Conservation (phyloP, 106 monocot genomes). For the Dactylorhiza incarnata region DNA sequence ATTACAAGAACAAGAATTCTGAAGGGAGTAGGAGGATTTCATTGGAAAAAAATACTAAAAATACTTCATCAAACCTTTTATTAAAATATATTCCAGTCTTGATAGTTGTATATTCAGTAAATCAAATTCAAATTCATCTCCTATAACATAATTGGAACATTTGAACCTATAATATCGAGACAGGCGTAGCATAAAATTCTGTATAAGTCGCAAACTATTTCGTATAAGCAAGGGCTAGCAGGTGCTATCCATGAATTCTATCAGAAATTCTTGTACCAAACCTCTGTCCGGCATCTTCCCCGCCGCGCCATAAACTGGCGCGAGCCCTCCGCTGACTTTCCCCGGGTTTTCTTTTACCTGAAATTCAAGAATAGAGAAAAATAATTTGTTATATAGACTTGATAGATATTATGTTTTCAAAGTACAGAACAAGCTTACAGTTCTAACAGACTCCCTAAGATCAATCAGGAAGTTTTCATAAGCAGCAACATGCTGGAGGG, state of each 20-base stretch:
- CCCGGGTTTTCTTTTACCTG: constrained; percentile 91
- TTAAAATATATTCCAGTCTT: not conserved
- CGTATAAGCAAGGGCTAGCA: constrained; percentile 24
- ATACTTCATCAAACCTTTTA: not conserved
- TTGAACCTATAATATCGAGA: not conserved
- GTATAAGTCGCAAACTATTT: not conserved
- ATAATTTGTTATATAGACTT: not conserved
- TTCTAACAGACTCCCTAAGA: constrained; percentile 53
- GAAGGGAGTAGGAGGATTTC: not conserved
- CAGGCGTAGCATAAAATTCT: not conserved
- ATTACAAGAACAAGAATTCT: not conserved
- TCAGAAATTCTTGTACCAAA: constrained; percentile 57
- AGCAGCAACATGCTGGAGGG: constrained; percentile 74
- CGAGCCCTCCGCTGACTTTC: constrained; percentile 69
- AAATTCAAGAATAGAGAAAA: not conserved
- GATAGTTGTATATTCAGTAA: not conserved
- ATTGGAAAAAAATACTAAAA: not conserved
- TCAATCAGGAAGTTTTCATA: constrained; percentile 70
- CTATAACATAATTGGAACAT: not conserved
- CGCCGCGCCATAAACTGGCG: constrained; percentile 93
- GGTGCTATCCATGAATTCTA: constrained; percentile 86
- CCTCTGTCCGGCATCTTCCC: constrained; percentile 97
- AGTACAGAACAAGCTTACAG: constrained; percentile 31
- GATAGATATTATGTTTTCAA: not conserved
- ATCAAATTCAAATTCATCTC: not conserved